These are phyloP conservation scores for Hypoxylon sp. DNA, from an alignment of 2,329 filamentous ascomycete species.

Conservation along the genomic window DNA sequence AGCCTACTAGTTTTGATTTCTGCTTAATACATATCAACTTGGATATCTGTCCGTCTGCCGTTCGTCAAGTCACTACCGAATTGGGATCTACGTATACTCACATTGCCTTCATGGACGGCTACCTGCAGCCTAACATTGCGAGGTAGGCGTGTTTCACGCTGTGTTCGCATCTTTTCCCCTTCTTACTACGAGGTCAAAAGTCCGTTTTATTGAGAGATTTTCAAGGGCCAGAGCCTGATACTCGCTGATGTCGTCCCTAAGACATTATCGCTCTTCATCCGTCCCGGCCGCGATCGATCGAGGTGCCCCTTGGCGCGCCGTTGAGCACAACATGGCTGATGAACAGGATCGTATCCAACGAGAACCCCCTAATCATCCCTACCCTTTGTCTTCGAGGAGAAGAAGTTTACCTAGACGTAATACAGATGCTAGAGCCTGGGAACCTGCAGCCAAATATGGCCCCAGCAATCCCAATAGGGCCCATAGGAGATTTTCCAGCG, in stretches of 20 bases:
- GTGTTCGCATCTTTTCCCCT: conserved; percentile 35
- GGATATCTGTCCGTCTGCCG: conserved; percentile 35
- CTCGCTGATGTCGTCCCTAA: conserved; percentile 29
- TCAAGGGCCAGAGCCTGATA: conserved; percentile 20
- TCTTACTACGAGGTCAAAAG: conserved; percentile 26
- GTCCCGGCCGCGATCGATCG: conserved; percentile 41
- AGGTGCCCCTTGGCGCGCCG: conserved; percentile 32
- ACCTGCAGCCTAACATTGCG: conserved; percentile 45
- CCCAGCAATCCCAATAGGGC: conserved; percentile 25
- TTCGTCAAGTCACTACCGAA: conserved; percentile 44
- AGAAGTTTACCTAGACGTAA: conserved; percentile 39
- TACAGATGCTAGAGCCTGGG: conserved; percentile 40
- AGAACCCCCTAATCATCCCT: conserved; percentile 35
- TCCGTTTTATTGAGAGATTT: conserved; percentile 35
- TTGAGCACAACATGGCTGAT: conserved; percentile 47
- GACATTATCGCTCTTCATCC: conserved; percentile 39
- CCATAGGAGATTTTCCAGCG: conserved; percentile 39
- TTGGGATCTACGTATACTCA: conserved; percentile 35
- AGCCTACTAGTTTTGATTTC: conserved; percentile 31
- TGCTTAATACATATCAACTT: conserved; percentile 21
- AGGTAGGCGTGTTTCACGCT: conserved; percentile 48
- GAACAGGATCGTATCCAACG: conserved; percentile 38
- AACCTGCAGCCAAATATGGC: conserved; percentile 33
- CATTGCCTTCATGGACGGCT: conserved; percentile 41
- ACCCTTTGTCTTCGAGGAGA: conserved; percentile 36